A percentile compares a stretch with the other conserved stretches of the same genome.
phyloP scores from a whole-genome alignment of 2,329 filamentous ascomycete species.

The Monilinia laxa region DNA sequence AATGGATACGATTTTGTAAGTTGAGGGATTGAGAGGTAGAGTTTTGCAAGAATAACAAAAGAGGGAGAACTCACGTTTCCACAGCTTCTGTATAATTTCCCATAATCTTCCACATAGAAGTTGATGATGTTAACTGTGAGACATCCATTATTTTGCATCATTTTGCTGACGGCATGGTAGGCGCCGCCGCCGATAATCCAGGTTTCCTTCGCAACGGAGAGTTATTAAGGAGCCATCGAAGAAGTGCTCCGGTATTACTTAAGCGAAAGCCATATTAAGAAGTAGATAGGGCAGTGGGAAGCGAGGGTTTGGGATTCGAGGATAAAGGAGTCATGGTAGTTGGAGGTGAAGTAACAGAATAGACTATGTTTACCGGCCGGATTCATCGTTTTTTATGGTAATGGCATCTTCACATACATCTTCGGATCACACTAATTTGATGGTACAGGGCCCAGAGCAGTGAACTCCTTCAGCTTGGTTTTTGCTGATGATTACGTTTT shows the following conservation, averaged over 20 bases:
- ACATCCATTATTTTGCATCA: conserved; percentile 3
- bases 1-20: neutral
- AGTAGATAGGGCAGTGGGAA: neutral
- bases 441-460: neutral
- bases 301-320: too few species aligned
- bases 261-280: neutral
- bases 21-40: neutral
- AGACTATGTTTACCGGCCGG: neutral
- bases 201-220: neutral
- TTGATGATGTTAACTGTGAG: conserved; percentile 5
- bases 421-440: conserved; percentile 4
- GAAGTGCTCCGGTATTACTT: too few species aligned
- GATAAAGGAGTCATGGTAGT: neutral
- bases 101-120: conserved; percentile 1
- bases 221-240: neutral
- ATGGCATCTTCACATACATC: conserved; percentile 1
- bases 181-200: neutral
- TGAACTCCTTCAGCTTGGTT: neutral
- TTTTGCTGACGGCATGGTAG: neutral
- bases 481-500: neutral
- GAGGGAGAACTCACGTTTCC: neutral
- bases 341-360: neutral
- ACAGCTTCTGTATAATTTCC: conserved; percentile 3
- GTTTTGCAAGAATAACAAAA: neutral
- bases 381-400: neutral